A percentile compares a stretch with the other conserved stretches of the same genome.
phyloP scores from a whole-genome alignment of 441 rosid genomes.

The Capsella rubella region DNA sequence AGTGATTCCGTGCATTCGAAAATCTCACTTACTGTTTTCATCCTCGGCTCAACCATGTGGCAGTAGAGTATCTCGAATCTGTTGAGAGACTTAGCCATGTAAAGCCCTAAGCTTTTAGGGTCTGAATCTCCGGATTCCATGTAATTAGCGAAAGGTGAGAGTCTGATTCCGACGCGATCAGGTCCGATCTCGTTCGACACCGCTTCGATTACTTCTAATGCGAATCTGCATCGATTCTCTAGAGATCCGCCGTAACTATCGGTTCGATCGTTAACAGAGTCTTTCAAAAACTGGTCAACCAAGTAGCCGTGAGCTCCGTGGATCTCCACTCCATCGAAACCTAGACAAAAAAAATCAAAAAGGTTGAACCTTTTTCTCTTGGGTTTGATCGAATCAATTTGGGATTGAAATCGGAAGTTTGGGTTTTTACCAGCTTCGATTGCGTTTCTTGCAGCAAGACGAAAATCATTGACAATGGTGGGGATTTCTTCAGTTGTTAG shows the following conservation, averaged over 20 bases:
- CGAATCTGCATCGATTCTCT: constrained; percentile 53
- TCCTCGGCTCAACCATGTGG: constrained; percentile 65
- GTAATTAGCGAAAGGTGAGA: constrained; percentile 50
- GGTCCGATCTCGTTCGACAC: constrained; percentile 50
- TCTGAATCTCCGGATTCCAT: constrained; percentile 47
- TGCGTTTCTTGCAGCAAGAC: constrained; percentile 54
- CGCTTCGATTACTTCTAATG: constrained; percentile 46
- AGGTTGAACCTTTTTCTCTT: background rate
- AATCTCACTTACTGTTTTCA: constrained; percentile 38
- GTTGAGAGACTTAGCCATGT: constrained; percentile 56
- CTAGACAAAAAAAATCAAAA: background rate
- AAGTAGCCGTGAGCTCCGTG: constrained; percentile 58
- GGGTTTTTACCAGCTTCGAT: constrained; percentile 49
- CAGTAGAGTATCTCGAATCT: constrained; percentile 51
- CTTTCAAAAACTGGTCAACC: constrained; percentile 56
- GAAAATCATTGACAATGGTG: constrained; percentile 46
- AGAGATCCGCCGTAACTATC: constrained; percentile 50
- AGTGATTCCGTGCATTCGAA: constrained; percentile 42
- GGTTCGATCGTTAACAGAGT: constrained; percentile 47
- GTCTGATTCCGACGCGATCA: constrained; percentile 50
- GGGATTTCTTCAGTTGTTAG: constrained; percentile 44
- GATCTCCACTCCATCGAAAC: constrained; percentile 62
- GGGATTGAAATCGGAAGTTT: background rate
- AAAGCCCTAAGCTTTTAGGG: constrained; percentile 47
- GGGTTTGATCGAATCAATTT: background rate